Conservation (phyloP, 305 asterid species). For the Fraxinus angustifolia region DNA sequence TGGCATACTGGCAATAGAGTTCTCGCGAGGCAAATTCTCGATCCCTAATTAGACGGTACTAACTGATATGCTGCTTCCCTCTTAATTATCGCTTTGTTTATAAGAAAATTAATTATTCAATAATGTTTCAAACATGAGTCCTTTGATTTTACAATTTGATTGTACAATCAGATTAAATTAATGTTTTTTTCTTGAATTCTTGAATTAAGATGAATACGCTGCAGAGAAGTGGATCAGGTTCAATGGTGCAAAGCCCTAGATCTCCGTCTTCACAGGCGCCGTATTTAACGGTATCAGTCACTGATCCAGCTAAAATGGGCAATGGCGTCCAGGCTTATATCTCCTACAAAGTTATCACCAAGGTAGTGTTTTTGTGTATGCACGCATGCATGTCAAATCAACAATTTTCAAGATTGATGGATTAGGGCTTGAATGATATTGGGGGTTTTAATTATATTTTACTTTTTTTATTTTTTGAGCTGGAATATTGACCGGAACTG, state of each 20-base stretch:
- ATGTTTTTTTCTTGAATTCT: neutral
- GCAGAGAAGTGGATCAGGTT: conserved; percentile 72
- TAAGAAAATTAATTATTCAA: neutral
- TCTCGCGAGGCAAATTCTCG: neutral
- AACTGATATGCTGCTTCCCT: neutral
- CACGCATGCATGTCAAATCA: neutral
- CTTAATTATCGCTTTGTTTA: neutral
- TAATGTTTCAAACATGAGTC: neutral
- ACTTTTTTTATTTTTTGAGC: conserved; percentile 1
- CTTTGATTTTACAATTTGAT: neutral
- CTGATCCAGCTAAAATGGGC: conserved; percentile 98
- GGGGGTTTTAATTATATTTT: conserved; percentile 1
- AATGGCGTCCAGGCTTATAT: conserved; percentile 95
- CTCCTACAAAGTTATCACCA: conserved; percentile 90
- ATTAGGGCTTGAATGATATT: conserved; percentile 10
- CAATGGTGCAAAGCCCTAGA: conserved; percentile 75
- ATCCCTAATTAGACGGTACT: neutral
- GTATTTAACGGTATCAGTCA: conserved; percentile 66
- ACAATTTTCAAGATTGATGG: conserved; percentile 7
- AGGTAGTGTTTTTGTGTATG: conserved; percentile 38
- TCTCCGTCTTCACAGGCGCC: conserved; percentile 68
- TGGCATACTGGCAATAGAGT: neutral
- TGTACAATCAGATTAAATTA: neutral
- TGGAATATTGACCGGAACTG: conserved; percentile 8
- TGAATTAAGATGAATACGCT: conserved; percentile 38